Conservation (phyloP, 306 rosid genomes). For the Argentina anserina region DNA sequence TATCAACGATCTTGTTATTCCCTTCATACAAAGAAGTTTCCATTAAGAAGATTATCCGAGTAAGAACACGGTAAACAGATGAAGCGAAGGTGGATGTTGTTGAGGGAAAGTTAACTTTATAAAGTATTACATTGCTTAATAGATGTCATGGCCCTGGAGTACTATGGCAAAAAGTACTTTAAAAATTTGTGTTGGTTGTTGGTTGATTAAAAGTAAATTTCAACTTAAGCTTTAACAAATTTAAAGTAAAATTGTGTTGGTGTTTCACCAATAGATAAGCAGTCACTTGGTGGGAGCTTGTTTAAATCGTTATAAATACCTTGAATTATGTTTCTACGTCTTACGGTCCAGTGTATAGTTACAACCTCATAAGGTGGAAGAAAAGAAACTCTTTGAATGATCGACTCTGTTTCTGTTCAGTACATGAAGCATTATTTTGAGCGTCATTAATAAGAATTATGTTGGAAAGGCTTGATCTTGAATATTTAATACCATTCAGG, state of each 20-base stretch:
- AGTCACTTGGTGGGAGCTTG: background rate
- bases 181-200: background rate
- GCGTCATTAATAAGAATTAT: background rate
- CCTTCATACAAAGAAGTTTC: background rate
- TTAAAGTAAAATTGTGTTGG: no score
- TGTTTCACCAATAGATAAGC: background rate
- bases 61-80: background rate
- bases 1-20: background rate
- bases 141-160: background rate
- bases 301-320: background rate
- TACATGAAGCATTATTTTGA: background rate
- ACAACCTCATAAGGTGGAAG: no score
- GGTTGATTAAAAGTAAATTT: background rate
- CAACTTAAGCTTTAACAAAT: no score
- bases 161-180: background rate
- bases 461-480: background rate
- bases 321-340: background rate
- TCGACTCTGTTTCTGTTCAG: background rate
- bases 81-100: background rate
- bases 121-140: background rate
- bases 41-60: background rate
- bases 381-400: background rate
- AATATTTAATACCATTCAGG: constrained; percentile 38
- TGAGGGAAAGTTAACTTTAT: background rate
- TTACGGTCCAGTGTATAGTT: background rate